Base-by-base conservation (phyloP, 495 filamentous ascomycete species). In the Aspergillus conjunctus region DNA sequence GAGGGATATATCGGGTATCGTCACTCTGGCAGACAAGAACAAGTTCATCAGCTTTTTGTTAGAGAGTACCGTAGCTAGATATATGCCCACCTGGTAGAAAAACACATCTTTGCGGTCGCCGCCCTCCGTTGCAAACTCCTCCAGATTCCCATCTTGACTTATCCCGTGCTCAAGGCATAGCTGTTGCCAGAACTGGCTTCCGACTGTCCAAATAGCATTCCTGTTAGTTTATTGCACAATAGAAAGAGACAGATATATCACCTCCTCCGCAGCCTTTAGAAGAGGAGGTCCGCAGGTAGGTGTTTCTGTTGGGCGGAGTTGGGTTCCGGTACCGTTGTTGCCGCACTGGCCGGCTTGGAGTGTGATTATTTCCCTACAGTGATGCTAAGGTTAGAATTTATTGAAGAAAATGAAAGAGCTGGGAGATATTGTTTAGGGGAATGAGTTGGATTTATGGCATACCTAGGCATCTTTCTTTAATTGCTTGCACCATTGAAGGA, bases 341-440 rank as follows among this genome's bases (percentile, higher is more conserved):
- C 94, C 94, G 85, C 94, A 98, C 76, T 98, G 94, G 83, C 94
- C 94, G 55, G 95, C 93, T 79, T 98, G 94, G 62, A 98, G 90
- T 39, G 95, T 98, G 75, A 98, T 98, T 71, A 98, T 98, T 85
- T 98, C 94, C 77, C 94, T 98, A 50, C 7, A 56, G 30, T 4
- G 3, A 17, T 34, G 31, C 34, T 5, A 5, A 5, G 26, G 53
- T 60, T 34, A 60, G 31, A 30, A 43, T n/a, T n/a, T 41, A 50
- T 12, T 54, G 30, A 21, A 39, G 7, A 37, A 33, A 34, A 10
- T 20, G 6, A 1, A 41, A n/a, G 15, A 37, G 31, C 9, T 20
- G 2, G 22, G 22, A 22, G 4, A 41, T 10, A 45, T 20, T 30
- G 9, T 4, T 20, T 21, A 43, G 17, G 3, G 33, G 21, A 7